These are phyloP conservation scores for Bolboschoenoplectus hybrid DNA, from an alignment of 202 grass and related monocot genomes.

Conservation along the genomic window DNA sequence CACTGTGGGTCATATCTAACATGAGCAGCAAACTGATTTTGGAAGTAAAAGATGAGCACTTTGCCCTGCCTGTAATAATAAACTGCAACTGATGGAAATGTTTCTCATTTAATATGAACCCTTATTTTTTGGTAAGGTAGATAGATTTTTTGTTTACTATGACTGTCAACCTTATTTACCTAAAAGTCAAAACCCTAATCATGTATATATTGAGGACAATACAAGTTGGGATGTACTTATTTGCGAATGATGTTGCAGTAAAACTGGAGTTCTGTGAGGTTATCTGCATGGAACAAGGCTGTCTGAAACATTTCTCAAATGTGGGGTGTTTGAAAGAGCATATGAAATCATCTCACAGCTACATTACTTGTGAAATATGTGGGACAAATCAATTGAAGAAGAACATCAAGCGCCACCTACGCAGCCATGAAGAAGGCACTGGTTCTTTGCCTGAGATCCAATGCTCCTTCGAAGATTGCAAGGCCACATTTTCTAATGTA, in stretches of 20 bases:
- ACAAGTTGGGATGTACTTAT: constrained; percentile 19
- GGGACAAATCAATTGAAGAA: constrained; percentile 80
- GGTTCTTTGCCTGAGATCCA: constrained; percentile 43
- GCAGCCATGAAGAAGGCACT: constrained; percentile 61
- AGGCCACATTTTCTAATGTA: constrained; percentile 81
- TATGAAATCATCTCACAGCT: constrained; percentile 57
- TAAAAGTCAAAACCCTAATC: not conserved
- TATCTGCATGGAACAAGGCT: constrained; percentile 73
- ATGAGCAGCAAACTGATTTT: not conserved
- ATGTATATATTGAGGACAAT: not conserved
- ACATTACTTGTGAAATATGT: constrained; percentile 67
- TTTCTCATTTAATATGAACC: not conserved
- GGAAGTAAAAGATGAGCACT: not conserved
- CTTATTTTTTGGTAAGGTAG: not conserved
- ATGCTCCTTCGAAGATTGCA: constrained; percentile 67
- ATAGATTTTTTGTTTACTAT: not conserved
- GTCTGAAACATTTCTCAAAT: constrained; percentile 75
- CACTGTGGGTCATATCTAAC: not conserved
- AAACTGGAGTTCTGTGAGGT: constrained; percentile 75
- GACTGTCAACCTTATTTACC: not conserved
- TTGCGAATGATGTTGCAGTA: constrained; percentile 44
- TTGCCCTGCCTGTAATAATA: not conserved
- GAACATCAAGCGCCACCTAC: constrained; percentile 76
- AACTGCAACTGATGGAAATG: not conserved
- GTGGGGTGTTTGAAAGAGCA: constrained; percentile 69